These are phyloP conservation scores for Paulownia fortunei DNA, from an alignment of 257 asterid species.

Conservation along the genomic window DNA sequence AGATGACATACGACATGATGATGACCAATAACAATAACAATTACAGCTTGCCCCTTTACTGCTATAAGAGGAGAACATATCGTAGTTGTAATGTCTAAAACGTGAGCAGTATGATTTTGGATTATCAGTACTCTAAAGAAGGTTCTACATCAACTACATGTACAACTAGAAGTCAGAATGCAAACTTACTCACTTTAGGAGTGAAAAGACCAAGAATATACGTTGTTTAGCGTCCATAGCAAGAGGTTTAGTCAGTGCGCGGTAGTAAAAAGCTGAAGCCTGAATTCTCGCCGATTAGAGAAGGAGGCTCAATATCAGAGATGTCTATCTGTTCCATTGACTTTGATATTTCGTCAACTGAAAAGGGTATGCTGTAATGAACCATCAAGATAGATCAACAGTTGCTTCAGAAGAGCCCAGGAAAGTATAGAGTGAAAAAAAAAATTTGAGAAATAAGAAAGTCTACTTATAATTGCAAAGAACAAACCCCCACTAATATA, in stretches of 20 bases:
- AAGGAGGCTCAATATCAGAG: slow-evolving; percentile 83
- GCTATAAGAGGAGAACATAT: not conserved
- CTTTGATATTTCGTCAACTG: slow-evolving; percentile 96
- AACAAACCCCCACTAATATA: not conserved
- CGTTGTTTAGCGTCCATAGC: not conserved
- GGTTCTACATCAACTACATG: slow-evolving; percentile 25
- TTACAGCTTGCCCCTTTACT: slow-evolving; percentile 20
- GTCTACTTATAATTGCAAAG: not conserved
- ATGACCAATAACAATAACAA: slow-evolving; percentile 14
- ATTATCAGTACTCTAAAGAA: no score
- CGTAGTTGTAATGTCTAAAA: slow-evolving; percentile 15
- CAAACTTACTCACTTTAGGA: slow-evolving; percentile 4
- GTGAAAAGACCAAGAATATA: not conserved
- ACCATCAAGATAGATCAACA: slow-evolving; percentile 34
- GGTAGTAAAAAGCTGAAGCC: slow-evolving; percentile 95
- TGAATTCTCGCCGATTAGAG: slow-evolving; percentile 77
- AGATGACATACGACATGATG: not conserved
- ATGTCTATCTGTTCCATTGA: slow-evolving; percentile 96
- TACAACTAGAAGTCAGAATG: slow-evolving; percentile 22
- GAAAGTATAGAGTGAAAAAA: not conserved
- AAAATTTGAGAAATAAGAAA: not conserved
- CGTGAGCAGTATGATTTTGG: no score
- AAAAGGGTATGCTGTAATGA: slow-evolving; percentile 89
- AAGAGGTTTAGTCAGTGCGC: slow-evolving; percentile 37
- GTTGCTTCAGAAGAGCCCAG: slow-evolving; percentile 7